phyloP scores from a whole-genome alignment of 1,284 basidiomycete species.

The Papiliotrema laurentii region DNA sequence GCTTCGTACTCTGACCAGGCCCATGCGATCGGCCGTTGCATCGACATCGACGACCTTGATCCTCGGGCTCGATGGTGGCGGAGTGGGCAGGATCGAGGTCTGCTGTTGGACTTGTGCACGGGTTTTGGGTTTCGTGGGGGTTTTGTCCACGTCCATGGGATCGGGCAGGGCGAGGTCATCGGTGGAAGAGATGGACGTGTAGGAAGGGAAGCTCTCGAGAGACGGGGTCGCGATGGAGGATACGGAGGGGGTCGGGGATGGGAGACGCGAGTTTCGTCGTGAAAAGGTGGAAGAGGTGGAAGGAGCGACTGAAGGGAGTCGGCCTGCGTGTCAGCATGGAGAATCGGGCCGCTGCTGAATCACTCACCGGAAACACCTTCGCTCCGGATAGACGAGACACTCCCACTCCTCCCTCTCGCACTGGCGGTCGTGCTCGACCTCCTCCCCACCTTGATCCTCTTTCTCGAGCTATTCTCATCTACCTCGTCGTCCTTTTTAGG shows the following conservation, averaged over 20 bases:
- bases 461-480: conserved; percentile 20
- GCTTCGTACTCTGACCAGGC: conserved; percentile 19
- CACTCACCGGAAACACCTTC: no score
- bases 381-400: conserved; percentile 37
- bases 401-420: conserved; percentile 30
- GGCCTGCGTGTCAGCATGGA: conserved; percentile 12
- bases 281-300: conserved; percentile 17
- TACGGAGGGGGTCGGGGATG: conserved; percentile 35
- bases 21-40: conserved; percentile 15
- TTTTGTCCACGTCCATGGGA: conserved; percentile 25
- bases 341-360: conserved; percentile 20
- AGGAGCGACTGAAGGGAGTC: conserved; percentile 21
- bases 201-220: conserved; percentile 12
- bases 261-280: conserved; percentile 18
- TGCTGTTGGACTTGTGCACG: conserved; percentile 6
- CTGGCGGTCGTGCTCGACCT: conserved; percentile 10
- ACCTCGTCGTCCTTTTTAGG: conserved; percentile 30
- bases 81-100: conserved; percentile 20
- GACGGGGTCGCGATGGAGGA: conserved; percentile 27
- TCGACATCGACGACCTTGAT: conserved; percentile 15
- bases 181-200: conserved; percentile 18
- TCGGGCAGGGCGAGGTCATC: conserved; percentile 19
- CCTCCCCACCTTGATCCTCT: conserved; percentile 28
- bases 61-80: conserved; percentile 31
- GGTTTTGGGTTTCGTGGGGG: conserved; percentile 24